These are phyloP conservation scores for Radiomyces spectabilis DNA, from an alignment of 192 early-diverging fungal species.

Conservation along the genomic window DNA sequence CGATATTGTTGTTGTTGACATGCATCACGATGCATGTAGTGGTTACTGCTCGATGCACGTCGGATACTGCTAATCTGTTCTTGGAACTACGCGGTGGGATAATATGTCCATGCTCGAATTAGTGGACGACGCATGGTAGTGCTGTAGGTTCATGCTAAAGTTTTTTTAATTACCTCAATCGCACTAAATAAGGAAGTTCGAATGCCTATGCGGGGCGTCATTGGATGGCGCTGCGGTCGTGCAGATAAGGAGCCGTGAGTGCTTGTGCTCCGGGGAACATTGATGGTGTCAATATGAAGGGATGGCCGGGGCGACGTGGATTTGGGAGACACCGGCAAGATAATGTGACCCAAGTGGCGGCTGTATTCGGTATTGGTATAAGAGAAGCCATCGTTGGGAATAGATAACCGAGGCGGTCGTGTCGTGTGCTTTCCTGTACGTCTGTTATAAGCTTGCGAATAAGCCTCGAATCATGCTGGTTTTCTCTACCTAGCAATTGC, in stretches of 20 bases:
- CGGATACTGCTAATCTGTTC: slow-evolving; percentile 9
- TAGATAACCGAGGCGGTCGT: slow-evolving; percentile 2
- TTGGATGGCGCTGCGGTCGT: slow-evolving; percentile 3
- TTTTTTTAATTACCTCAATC: slow-evolving; percentile 32
- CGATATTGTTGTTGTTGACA: neutral
- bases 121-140: no score
- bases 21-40: neutral
- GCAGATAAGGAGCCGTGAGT: slow-evolving; percentile 4
- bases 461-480: no score
- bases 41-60: slow-evolving; percentile 2
- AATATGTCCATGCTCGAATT: no score
- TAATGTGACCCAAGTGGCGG: slow-evolving; percentile 2
- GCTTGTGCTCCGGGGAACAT: neutral
- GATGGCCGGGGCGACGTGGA: slow-evolving; percentile 4
- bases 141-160: neutral
- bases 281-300: slow-evolving; percentile 4
- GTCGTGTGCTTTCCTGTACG: neutral
- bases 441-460: no score
- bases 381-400: slow-evolving; percentile 9
- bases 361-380: neutral
- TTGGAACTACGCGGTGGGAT: slow-evolving; percentile 11
- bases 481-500: no score
- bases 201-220: slow-evolving; percentile 26
- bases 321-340: slow-evolving; percentile 16
- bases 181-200: slow-evolving; percentile 45